Evolutionary conservation across 306 rosid species (phyloP).

Genomic region (Delonix regia): DNA sequence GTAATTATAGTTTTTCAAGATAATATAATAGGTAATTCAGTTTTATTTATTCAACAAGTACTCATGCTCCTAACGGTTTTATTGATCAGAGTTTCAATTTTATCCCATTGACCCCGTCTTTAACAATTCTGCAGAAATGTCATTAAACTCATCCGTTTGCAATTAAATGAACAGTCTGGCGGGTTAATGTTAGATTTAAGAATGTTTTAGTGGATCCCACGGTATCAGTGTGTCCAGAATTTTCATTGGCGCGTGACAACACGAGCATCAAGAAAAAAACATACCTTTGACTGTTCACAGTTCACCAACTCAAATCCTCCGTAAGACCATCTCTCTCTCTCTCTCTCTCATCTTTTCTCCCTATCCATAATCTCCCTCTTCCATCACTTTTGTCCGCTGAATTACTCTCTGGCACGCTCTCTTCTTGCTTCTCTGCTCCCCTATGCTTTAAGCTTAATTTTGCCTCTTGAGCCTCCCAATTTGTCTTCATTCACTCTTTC

Average conservation of each 20-base stretch:
- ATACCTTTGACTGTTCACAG: neutral
- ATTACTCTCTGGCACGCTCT: neutral
- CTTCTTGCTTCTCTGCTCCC: neutral
- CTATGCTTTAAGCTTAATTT: neutral
- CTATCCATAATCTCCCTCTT: neutral
- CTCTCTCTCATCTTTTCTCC: neutral
- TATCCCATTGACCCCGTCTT: neutral
- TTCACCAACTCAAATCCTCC: constrained; percentile 33
- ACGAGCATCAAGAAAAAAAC: constrained; percentile 9
- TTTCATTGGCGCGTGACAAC: constrained; percentile 26
- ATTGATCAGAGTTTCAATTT: neutral
- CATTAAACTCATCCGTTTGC: neutral
- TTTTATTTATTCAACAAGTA: too few species aligned
- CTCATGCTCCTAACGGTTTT: too few species aligned
- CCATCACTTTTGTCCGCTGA: neutral
- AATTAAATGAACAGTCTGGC: neutral
- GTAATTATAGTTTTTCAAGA: too few species aligned
- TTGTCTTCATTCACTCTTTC: neutral
- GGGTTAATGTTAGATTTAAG: constrained; percentile 26
- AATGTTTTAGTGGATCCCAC: constrained; percentile 40
- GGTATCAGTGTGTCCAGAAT: constrained; percentile 31
- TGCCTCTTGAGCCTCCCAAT: neutral
- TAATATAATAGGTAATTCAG: too few species aligned
- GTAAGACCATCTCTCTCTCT: neutral
- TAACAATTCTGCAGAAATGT: neutral